Evolutionary conservation across 2,329 filamentous ascomycete genomes (phyloP), one percentile per base, ranked within the genome.

Genomic region (Talaromyces pinophilus): DNA sequence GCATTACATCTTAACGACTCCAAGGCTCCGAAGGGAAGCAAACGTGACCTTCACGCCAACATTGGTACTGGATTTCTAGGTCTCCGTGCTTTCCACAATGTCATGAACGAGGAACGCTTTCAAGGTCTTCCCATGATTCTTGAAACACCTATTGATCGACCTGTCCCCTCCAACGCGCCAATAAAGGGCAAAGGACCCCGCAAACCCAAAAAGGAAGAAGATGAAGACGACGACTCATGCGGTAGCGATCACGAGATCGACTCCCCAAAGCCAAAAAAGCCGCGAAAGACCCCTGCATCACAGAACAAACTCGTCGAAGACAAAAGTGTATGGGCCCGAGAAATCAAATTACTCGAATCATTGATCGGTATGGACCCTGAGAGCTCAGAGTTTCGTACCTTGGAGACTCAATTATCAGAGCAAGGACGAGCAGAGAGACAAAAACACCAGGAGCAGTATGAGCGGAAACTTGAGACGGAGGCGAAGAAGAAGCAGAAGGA

Each of bases 31-130:
- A 83, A 96, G 35, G 84, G 80, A 50, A 95, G 92, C 42, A 87
- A 92, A 70, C 88, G 93, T 48, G 95, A 99, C 76, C 81, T 98
- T 1, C 95, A 99, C 79, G 93, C 94, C 70, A 98, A 97, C 76
- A 98, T 99, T 69, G 95, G 95, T 30, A 96, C 93, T 0, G 95
- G 95, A 0, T 99, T 96, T 75, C 84, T 99, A 0, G 95, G 95
- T 0, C 84, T 99, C 17, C 87, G 91, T 25, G 91, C 93, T 2
- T 99, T 99, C 78, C 92, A 97, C 80, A 92, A 89, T 74, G 82
- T 99, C 67, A 90, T 98, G 83, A 98, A 98, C 77, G 88, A 92
- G 73, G 82, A 85, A 30, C 83, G 87, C 1, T 90, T 98, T 67
- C 86, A 90, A 71, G 87, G 87, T 30, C 79, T 97, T 72, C 95